Conservation (phyloP, 2,329 filamentous ascomycete genomes). For the Thielaviopsis populi region DNA sequence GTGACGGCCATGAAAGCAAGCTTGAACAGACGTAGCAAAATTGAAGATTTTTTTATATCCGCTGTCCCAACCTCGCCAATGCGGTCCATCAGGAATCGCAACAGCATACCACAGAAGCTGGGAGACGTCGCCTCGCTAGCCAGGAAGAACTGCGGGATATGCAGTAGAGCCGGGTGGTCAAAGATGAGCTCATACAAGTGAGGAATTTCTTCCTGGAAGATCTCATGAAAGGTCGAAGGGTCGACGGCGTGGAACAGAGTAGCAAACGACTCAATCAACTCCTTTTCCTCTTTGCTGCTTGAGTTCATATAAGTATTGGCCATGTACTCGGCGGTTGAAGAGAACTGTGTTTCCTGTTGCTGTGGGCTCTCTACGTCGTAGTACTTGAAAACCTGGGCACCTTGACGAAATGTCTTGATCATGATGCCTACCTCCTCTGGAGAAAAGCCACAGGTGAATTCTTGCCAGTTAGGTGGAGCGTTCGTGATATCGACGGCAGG, state of each 20-base stretch:
- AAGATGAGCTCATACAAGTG: conserved; percentile 97
- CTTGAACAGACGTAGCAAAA: conserved; percentile 88
- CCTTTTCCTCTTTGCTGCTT: conserved; percentile 91
- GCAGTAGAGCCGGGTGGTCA: conserved; percentile 81
- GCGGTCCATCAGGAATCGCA: conserved; percentile 93
- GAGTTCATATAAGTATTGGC: conserved; percentile 91
- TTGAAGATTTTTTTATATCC: conserved; percentile 83
- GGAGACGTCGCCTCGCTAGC: conserved; percentile 97
- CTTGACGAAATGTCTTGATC: conserved; percentile 93
- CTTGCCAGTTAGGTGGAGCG: conserved; percentile 80
- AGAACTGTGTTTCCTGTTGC: conserved; percentile 10
- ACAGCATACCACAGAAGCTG: conserved; percentile 93
- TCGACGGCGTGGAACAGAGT: conserved; percentile 98
- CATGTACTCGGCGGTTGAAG: conserved; percentile 75
- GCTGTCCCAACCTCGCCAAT: conserved; percentile 89
- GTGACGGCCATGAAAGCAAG: conserved; percentile 99
- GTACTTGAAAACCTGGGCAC: conserved; percentile 90
- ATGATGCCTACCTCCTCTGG: conserved; percentile 95
- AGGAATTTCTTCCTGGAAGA: conserved; percentile 94
- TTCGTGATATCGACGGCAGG: conserved; percentile 57
- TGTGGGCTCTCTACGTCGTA: conserved; percentile 73
- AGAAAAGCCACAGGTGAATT: conserved; percentile 90
- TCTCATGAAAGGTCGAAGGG: conserved; percentile 94
- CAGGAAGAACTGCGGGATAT: conserved; percentile 94
- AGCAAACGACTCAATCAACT: conserved; percentile 90